Evolutionary conservation across 352 stramenopile genomes (phyloP), one percentile per base, ranked within the genome.

Genomic region (Pythium dissimile): DNA sequence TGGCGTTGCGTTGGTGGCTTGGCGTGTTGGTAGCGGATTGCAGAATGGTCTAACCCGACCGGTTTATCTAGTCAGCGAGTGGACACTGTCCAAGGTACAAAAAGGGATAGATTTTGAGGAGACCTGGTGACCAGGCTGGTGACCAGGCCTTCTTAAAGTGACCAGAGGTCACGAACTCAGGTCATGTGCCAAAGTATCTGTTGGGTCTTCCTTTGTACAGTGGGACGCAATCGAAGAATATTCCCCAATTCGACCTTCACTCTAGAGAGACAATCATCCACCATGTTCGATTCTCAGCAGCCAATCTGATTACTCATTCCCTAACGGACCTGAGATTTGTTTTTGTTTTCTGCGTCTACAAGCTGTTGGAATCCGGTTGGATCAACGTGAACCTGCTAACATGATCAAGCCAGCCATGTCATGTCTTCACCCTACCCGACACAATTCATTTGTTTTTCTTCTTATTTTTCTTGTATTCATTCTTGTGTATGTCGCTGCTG

Each of bases 201-300:
- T 56, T 12, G 24, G 13, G 26, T 44, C 30, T n/a, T 20, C 39
- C 16, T 21, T 30, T n/a, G 10, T 34, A 35, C 2, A 26, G 28
- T 28, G 28, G 38, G 38, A 49, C 28, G 47, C 43, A 44, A 21
- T 8, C 35, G 45, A 46, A 52, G 46, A 63, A 63, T 44, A 50
- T 57, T 63, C 55, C 45, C 27, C 55, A 56, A 47, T 34, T 16
- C 0, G 34, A 63, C 46, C 55, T 48, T 63, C 55, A 63, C 55
- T 63, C 55, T 30, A 27, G 16, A 38, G n/a, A 26, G 30, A 44
- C 30, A 46, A 39, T 37, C 53, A 52, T 26, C 42, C 53, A 60
- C 49, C 11, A 12, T 3, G 15, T 21, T 23, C 45, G 27, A 38
- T 41, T 42, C 45, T n/a, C 12, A 12, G 31, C 34, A 15, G 13